phyloP scores from a whole-genome alignment of 2,329 filamentous ascomycete genomes.

The Cladophialophora exuberans region DNA sequence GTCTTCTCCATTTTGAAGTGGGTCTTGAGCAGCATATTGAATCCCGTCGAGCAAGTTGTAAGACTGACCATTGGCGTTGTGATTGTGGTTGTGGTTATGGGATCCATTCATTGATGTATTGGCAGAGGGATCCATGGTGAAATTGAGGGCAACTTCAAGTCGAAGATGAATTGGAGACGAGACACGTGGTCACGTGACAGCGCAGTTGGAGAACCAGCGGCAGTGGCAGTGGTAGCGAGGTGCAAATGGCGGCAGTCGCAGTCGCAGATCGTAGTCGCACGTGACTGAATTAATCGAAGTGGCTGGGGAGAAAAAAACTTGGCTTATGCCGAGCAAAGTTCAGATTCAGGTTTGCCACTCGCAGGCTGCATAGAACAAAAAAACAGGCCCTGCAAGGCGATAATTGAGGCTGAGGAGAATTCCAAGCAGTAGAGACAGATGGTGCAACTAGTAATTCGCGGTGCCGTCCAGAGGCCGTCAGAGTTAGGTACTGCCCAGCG shows the following conservation, averaged over 20 bases:
- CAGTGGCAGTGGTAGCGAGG: not conserved
- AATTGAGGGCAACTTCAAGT: not conserved
- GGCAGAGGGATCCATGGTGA: slow-evolving; percentile 25
- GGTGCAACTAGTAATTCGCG: slow-evolving; percentile 22
- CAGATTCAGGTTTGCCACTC: no score
- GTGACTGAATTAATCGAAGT: slow-evolving; percentile 1
- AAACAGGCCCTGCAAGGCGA: slow-evolving; percentile 12
- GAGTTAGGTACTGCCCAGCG: no score
- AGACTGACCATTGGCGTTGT: slow-evolving; percentile 19
- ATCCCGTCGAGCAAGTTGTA: slow-evolving; percentile 29
- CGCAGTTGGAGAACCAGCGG: not conserved
- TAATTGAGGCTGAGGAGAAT: slow-evolving; percentile 2
- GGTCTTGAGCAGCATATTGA: slow-evolving; percentile 15
- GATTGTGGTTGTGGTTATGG: no score
- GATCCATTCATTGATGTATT: slow-evolving; percentile 24
- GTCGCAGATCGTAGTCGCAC: no score
- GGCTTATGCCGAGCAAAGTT: slow-evolving; percentile 27
- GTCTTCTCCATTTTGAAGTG: slow-evolving; percentile 27
- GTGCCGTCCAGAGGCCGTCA: slow-evolving; percentile 14
- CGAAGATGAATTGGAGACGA: not conserved
- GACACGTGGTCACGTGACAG: slow-evolving; percentile 8
- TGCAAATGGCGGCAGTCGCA: no score
- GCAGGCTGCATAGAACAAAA: slow-evolving; percentile 26
- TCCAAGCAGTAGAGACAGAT: slow-evolving; percentile 9
- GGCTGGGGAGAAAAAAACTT: slow-evolving; percentile 9